phyloP scores from a whole-genome alignment of 2,329 filamentous ascomycete species.

The Bimuria novae-zelandiae region DNA sequence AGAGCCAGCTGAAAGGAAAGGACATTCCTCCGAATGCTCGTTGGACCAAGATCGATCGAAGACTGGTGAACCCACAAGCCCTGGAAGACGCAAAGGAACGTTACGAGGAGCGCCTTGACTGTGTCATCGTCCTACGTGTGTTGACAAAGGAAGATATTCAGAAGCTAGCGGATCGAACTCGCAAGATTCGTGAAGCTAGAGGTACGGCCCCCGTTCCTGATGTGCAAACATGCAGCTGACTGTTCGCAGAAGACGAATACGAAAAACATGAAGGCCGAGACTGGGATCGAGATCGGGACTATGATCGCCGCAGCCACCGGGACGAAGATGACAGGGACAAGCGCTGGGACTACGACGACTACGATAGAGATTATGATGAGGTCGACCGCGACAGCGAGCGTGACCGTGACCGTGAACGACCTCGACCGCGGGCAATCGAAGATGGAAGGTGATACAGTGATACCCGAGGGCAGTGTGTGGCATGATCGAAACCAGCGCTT shows the following conservation, averaged over 20 bases:
- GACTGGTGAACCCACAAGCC: conserved; percentile 87
- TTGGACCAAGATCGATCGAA: conserved; percentile 91
- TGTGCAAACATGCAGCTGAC: conserved; percentile 14
- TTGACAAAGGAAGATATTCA: conserved; percentile 89
- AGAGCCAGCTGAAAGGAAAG: conserved; percentile 74
- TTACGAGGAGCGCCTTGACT: conserved; percentile 89
- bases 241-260: conserved; percentile 36
- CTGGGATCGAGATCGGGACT: conserved; percentile 18
- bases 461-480: not conserved
- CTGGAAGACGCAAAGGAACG: conserved; percentile 85
- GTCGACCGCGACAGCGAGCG: conserved; percentile 28
- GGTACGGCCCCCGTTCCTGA: not conserved
- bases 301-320: conserved; percentile 31
- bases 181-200: conserved; percentile 68
- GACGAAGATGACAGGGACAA: conserved; percentile 39
- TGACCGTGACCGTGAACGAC: conserved; percentile 4
- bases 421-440: conserved; percentile 32
- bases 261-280: conserved; percentile 30
- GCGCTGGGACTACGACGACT: conserved; percentile 30
- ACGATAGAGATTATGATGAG: conserved; percentile 33
- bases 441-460: conserved; percentile 33
- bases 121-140: conserved; percentile 89
- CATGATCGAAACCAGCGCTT: no score
- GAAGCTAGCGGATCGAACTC: conserved; percentile 79
- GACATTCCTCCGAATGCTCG: conserved; percentile 75